Evolutionary conservation across 2,329 filamentous ascomycete species (phyloP), one percentile per base, ranked within the genome.

Genomic region (Aspergillus versicolor): DNA sequence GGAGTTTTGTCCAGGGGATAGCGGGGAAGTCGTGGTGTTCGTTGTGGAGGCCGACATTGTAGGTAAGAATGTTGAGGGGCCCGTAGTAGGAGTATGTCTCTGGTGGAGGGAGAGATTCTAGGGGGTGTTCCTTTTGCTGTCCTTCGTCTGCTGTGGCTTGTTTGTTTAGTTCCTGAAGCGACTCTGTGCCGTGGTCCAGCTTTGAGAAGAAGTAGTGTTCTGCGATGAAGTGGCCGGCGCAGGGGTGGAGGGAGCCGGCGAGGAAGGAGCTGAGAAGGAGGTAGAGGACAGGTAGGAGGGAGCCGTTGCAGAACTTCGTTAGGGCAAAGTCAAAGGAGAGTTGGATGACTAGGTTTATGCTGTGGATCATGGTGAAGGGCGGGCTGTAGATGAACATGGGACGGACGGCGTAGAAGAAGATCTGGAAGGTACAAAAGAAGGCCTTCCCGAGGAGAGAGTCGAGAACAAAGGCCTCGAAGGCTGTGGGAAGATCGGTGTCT

Each of bases 11-110:
- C 94, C 94, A 99, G 0, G 94, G 93, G 46, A 99, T 85, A 47
- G 94, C 94, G 11, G 94, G 94, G 78, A 99, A 99, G 75, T 99
- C 94, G 75, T 99, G 94, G 77, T 99, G 94, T 81, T 99, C 94
- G 73, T 99, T 99, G 81, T 99, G 94, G 69, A 97, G 80, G 52
- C 94, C 94, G 45, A 99, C 94, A 67, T 99, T 99, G 82, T 97
- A 99, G 1, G 92, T 96, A 49, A 99, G 77, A 67, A 92, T 77
- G 78, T 99, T 99, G 63, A 97, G 83, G 0, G 89, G 85, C 0
- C 94, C 94, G 73, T 99, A 99, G 83, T 99, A 99, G 47, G 89
- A 93, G 79, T 91, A 99, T 1, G 94, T 99, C 81, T 99, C 94
- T 2, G 94, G 92, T 4, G 96, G 83, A 15, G 87, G 82, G 42